These are phyloP conservation scores for Triadica sebifera DNA, from an alignment of 345 rosid species.

Conservation along the genomic window DNA sequence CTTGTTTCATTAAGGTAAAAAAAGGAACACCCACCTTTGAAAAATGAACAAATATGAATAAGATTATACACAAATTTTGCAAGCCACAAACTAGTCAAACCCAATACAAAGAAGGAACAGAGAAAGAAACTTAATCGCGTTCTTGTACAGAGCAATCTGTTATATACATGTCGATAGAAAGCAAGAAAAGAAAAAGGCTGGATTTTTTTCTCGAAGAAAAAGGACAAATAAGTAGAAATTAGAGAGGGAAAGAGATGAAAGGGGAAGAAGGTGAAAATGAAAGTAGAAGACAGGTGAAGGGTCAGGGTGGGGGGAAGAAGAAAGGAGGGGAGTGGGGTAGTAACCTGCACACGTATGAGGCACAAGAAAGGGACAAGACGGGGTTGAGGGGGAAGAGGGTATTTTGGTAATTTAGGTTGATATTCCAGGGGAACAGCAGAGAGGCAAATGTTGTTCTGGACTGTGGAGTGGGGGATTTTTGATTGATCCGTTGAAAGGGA, in stretches of 20 bases:
- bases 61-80: neutral
- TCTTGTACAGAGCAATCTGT: neutral
- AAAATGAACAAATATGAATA: no score
- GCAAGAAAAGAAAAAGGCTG: neutral
- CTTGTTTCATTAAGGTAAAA: constrained; percentile 6
- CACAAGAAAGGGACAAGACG: constrained; percentile 31
- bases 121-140: neutral
- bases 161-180: neutral
- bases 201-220: neutral
- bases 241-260: neutral
- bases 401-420: neutral
- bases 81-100: neutral
- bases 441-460: neutral
- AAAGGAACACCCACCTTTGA: neutral
- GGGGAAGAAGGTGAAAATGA: constrained; percentile 19
- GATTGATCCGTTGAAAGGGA: constrained; percentile 1
- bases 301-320: neutral
- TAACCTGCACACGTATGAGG: constrained; percentile 24
- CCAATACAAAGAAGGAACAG: no score
- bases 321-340: constrained; percentile 12
- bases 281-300: constrained; percentile 2
- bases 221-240: neutral
- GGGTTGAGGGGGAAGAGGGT: neutral
- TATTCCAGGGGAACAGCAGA: neutral
- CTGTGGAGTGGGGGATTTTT: neutral